These are phyloP conservation scores for Lichtheimia hyalospora DNA, from an alignment of 371 early-diverging fungal genomes.

Conservation along the genomic window DNA sequence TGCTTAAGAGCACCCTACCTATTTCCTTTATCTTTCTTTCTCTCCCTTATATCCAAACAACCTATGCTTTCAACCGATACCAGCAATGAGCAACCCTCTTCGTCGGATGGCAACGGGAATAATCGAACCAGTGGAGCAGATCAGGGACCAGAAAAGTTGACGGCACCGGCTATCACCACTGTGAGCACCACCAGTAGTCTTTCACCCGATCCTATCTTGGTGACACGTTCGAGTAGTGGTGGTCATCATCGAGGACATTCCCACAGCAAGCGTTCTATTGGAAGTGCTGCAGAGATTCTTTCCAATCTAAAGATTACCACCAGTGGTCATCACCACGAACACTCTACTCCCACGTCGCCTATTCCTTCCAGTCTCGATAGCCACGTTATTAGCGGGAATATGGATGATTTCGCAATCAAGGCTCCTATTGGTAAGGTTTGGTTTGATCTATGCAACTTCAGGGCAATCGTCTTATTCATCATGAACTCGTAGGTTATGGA, in stretches of 20 bases:
- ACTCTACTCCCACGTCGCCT: constrained; percentile 6
- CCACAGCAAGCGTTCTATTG: neutral
- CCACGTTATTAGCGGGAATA: constrained; percentile 17
- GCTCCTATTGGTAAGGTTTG: constrained; percentile 18
- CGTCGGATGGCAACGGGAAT: too few species aligned
- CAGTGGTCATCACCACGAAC: constrained; percentile 1
- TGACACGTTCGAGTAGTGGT: neutral
- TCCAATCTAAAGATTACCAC: neutral
- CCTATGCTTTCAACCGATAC: too few species aligned
- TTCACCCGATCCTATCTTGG: neutral
- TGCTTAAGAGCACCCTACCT: too few species aligned
- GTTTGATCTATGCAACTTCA: constrained; percentile 62
- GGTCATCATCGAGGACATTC: neutral
- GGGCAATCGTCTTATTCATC: constrained; percentile 73
- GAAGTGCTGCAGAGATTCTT: neutral
- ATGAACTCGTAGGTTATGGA: constrained; percentile 90
- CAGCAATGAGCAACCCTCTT: too few species aligned
- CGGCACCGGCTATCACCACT: neutral
- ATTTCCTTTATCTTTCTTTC: too few species aligned
- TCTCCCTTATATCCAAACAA: too few species aligned
- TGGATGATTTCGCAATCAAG: constrained; percentile 42
- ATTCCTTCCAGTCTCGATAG: constrained; percentile 9
- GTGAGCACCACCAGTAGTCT: neutral
- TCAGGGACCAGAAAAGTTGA: neutral
- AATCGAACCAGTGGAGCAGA: neutral